phyloP scores from a whole-genome alignment of 192 early-diverging fungal genomes.

The Phycomyces blakesleeanus region DNA sequence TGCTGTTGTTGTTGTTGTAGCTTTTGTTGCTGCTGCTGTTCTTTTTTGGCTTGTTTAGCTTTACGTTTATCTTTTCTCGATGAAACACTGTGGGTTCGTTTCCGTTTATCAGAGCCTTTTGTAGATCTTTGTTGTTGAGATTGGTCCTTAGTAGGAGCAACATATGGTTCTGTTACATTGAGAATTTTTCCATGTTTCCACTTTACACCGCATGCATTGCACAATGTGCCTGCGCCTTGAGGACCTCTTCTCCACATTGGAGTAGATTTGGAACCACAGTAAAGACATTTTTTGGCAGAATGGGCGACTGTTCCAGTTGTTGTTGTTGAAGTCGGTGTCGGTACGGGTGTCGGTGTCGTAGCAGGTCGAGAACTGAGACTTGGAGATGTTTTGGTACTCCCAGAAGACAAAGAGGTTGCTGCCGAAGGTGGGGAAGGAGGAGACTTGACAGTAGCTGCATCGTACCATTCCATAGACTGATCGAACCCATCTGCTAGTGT shows the following conservation, averaged over 20 bases:
- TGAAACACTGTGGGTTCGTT: no score
- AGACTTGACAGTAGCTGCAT: no score
- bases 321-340: no score
- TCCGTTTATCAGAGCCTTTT: background rate
- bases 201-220: slow-evolving; percentile 79
- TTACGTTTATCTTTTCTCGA: slow-evolving; percentile 15
- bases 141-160: background rate
- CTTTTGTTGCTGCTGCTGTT: background rate
- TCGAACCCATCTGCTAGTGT: no score
- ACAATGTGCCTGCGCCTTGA: slow-evolving; percentile 65
- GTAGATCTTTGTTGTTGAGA: background rate
- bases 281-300: slow-evolving; percentile 51
- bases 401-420: no score
- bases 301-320: no score
- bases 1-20: slow-evolving; percentile 11
- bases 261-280: slow-evolving; percentile 62
- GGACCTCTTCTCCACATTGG: slow-evolving; percentile 82
- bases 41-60: slow-evolving; percentile 6
- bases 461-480: no score
- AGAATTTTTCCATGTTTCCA: slow-evolving; percentile 80
- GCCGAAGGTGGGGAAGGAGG: no score
- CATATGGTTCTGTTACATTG: slow-evolving; percentile 16
- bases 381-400: no score
- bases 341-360: no score
- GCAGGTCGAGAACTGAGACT: no score